Evolutionary conservation across 805 yeast genomes (phyloP), one percentile per base, ranked within the genome.

Genomic region (Barnettozyma siamensis): DNA sequence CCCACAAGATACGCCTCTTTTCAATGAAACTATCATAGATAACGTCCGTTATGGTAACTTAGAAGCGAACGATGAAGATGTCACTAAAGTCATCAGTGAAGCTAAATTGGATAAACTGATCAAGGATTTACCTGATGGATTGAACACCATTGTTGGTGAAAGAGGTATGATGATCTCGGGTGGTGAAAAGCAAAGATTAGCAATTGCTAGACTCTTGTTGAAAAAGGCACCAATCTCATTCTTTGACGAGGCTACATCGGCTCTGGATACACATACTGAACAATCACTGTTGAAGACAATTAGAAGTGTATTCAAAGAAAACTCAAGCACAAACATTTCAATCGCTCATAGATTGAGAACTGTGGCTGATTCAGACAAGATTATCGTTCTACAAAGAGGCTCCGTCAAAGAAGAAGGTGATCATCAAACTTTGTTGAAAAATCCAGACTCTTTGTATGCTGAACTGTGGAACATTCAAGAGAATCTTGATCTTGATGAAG

Each of bases 111-210:
- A 75, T 46, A 60, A 64, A 19, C 65, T 91, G 35, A 71, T 91
- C 13, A 51, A 60, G 6, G 85, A 80, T 33, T 63, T 93, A 35
- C 98, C 99, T 0, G 84, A 85, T 12, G 96, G 97, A 1, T 67
- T 75, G 31, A 69, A 83, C 23, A 93, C 98, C 0, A 70, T 86
- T 43, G 99, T 93, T 15, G 99, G 99, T 37, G 99, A 93, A 62
- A 70, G 94, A 57, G 99, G 99, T n/a, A 73, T 93, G 74, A 93
- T 93, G 99, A 89, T 93, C 35, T 88, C 96, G 20, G 99, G 99
- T n/a, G 99, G 99, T 46, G 99, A 93, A 60, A 89, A 93, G 60
- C 99, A 93, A 64, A 69, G 99, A 47, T 69, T 93, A 33, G 98
- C 99, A 0, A 88, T 93, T 49, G 93, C 97, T 1, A 73, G 99